Evolutionary conservation across 208 protist genomes (phyloP), one percentile per base, ranked within the genome.

Genomic region (Trypanosoma caninum): DNA sequence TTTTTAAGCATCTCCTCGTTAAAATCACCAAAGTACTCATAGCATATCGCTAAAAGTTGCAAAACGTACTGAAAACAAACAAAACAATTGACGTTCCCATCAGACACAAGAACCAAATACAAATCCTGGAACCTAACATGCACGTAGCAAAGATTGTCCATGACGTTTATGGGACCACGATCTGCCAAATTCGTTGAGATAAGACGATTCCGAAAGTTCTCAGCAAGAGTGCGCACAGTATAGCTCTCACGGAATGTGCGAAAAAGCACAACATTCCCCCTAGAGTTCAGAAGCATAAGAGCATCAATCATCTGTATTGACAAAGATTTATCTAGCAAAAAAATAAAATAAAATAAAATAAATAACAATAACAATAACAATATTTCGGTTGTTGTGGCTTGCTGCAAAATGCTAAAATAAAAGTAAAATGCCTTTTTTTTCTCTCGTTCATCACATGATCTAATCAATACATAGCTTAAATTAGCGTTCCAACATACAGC

Each of bases 1-100:
- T 98, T 87, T 56, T 92, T 93, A 33, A 99, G 75, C n/a, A 60
- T 69, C 13, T 94, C 85, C 71, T 99, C 97, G 41, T 93, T 75
- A 31, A 99, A 58, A 13, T 77, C 63, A 41, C 82, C 82, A 68
- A 98, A 98, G 81, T 98, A 98, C 13, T 72, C 54, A 54, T 97
- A 77, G 25, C 97, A 89, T 27, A 95, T 65, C 40, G 96, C 79
- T 28, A 97, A 60, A 3, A 98, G 71, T 27, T 88, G 86, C 30
- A 91, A 59, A 14, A 88, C 69, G 55, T 94, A 95, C 69, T 94
- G 80, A 7, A 97, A 75, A 40, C 72, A 74, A 33, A 85, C 28
- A 13, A 93, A 83, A 27, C 86, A 96, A 64, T 99, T 97, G 20
- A 90, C 82, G 72, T 99, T 99, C 35, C 80, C 69, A 38, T 87